Evolutionary conservation across 2,329 filamentous ascomycete genomes (phyloP), one percentile per base, ranked within the genome.

Genomic region (Paramyrothecium sp.): DNA sequence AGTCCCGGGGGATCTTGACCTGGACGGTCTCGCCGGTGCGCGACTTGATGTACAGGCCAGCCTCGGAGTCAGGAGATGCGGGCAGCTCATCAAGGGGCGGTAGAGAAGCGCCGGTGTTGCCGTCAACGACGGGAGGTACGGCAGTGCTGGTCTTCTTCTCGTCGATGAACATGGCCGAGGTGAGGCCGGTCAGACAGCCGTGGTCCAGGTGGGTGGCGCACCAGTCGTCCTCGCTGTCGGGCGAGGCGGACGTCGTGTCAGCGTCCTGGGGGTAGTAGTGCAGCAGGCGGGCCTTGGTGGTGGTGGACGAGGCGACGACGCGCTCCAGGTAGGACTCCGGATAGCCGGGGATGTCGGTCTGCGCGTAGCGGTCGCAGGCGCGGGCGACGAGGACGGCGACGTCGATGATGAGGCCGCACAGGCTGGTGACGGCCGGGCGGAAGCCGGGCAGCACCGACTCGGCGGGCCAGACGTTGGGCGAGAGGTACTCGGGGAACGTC

Each of bases 111-210:
- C 65, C 67, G 1, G 58, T 63, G 23, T 59, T 7, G n/a, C 61
- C 58, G 26, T 60, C 7, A 50, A 56, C 54, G 16, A 54, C 54
- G 41, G 60, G 53, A 54, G 71, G 71, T 1, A 76, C 69, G 47
- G 75, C 63, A 44, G 76, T 65, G 58, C 65, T 60, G 60, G 77
- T 65, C 58, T 71, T 70, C 34, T 73, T 75, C 75, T 98, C 94
- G 69, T 98, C 92, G 60, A 98, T 83, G 73, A 96, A 98, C 92
- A 98, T 97, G 64, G 94, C 93, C 2, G 90, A 94, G 0, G 95
- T 99, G 34, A 99, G 81, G 16, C 93, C 94, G 0, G 95, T 99
- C 33, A 99, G 81, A 70, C 94, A 98, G 48, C 95, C 92, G 67
- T 97, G 92, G 73, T 98, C 94, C 56, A 95, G 79, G 71, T 95